Evolutionary conservation across 179 eudicot genomes (phyloP).

Genomic region (Vitellaria paradoxa): DNA sequence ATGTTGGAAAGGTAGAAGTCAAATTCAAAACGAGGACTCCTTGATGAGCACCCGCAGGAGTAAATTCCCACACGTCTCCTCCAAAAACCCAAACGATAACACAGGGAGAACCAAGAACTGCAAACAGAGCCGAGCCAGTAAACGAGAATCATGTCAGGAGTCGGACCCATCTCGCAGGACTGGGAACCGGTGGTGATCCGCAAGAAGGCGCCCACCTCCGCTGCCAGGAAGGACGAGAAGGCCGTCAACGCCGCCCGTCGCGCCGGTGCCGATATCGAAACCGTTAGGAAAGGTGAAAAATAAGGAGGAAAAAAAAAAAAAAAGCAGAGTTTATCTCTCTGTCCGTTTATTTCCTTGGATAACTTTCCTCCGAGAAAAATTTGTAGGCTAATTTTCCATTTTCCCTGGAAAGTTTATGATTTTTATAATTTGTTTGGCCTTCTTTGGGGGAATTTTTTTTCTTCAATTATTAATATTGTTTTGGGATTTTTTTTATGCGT

Average conservation of each 20-base stretch:
- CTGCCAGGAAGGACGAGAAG: constrained; percentile 92
- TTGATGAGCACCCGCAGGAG: too few species aligned
- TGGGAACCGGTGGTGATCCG: constrained; percentile 98
- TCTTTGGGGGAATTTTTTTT: not conserved
- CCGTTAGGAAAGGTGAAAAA: constrained; percentile 45
- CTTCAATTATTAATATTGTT: too few species aligned
- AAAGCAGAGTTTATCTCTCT: not conserved
- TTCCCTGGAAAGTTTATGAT: not conserved
- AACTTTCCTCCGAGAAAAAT: constrained; percentile 3
- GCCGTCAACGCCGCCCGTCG: constrained; percentile 99
- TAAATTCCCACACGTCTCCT: too few species aligned
- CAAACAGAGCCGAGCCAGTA: too few species aligned
- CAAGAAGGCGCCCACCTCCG: constrained; percentile 92
- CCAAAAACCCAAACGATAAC: too few species aligned
- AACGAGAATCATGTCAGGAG: constrained; percentile 48
- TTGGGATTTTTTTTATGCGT: too few species aligned
- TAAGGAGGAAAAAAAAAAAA: too few species aligned
- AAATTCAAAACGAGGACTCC: too few species aligned
- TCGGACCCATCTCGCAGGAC: constrained; percentile 68
- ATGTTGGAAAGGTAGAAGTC: too few species aligned
- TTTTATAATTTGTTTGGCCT: not conserved
- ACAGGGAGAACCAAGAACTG: too few species aligned
- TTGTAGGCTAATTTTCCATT: not conserved
- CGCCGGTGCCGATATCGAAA: constrained; percentile 96
- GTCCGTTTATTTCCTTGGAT: constrained; percentile 21